phyloP scores from a whole-genome alignment of 2,329 filamentous ascomycete species.

The Pseudogymnoascus sp. region DNA sequence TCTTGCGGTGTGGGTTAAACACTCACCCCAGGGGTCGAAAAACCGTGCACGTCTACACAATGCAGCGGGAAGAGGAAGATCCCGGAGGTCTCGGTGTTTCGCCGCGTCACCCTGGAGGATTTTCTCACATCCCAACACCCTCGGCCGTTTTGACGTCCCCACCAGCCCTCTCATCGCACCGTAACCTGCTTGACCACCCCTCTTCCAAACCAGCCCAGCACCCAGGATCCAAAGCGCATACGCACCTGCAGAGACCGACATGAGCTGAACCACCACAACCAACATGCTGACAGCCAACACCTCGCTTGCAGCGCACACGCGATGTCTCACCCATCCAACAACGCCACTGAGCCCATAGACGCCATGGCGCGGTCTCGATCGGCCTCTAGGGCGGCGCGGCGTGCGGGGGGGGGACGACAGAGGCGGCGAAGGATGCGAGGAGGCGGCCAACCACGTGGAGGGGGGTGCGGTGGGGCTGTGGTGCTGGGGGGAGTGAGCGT shows the following conservation, averaged over 20 bases:
- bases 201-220: not conserved
- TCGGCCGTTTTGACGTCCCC: not conserved
- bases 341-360: not conserved
- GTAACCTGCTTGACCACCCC: not conserved
- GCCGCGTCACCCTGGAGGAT: not conserved
- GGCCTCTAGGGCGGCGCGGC: not conserved
- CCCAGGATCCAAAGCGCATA: not conserved
- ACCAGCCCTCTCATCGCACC: not conserved
- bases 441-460: conserved; percentile 1
- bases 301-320: not conserved
- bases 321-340: not conserved
- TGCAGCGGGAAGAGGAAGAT: not conserved
- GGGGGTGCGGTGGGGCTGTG: not conserved
- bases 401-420: not conserved
- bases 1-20: not conserved
- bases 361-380: not conserved
- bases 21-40: not conserved
- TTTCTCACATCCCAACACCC: not conserved
- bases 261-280: not conserved
- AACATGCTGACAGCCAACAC: not conserved
- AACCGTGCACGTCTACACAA: not conserved
- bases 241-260: not conserved
- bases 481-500: not conserved
- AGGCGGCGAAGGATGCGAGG: not conserved
- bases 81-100: not conserved